A percentile compares a stretch with the other conserved stretches of the same genome.
phyloP scores from a whole-genome alignment of 345 rosid genomes.

The Rhizophora mangle region DNA sequence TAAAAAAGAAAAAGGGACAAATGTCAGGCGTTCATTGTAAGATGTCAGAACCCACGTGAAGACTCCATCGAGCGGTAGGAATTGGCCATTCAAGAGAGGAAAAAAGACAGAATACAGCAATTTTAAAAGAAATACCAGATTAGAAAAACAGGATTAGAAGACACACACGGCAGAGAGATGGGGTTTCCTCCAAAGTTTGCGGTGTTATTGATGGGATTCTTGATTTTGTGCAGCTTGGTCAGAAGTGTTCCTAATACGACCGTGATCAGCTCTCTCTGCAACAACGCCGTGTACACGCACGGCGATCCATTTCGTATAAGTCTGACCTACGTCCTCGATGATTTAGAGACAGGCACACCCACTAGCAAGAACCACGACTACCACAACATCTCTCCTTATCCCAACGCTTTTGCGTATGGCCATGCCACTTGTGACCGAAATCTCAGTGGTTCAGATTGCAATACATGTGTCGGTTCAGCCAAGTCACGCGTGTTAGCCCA shows the following conservation, averaged over 20 bases:
- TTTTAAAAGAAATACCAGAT: too few species aligned
- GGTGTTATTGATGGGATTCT: not conserved
- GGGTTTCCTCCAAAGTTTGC: constrained; percentile 22
- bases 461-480: constrained; percentile 43
- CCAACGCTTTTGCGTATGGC: constrained; percentile 57
- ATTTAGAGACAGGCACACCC: constrained; percentile 31
- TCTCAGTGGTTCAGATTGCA: constrained; percentile 40
- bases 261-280: constrained; percentile 40
- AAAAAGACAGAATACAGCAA: too few species aligned
- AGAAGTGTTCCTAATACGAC: constrained; percentile 37
- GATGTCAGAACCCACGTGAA: too few species aligned
- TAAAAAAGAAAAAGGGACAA: too few species aligned
- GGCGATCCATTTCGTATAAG: constrained; percentile 47
- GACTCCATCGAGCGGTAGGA: too few species aligned
- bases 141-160: too few species aligned
- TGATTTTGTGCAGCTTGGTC: not conserved
- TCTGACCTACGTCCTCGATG: constrained; percentile 34
- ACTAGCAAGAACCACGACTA: constrained; percentile 29
- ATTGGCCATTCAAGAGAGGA: too few species aligned
- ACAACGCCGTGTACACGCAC: constrained; percentile 27
- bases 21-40: too few species aligned
- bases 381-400: constrained; percentile 56
- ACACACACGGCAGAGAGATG: constrained; percentile 10
- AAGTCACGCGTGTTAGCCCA: constrained; percentile 29
- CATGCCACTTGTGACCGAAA: constrained; percentile 47